Percentiles rank a stretch among this genome's conserved stretches.
phyloP scores from a whole-genome alignment of 1,284 basidiomycete species.

The Sanghuangporus weigelae region DNA sequence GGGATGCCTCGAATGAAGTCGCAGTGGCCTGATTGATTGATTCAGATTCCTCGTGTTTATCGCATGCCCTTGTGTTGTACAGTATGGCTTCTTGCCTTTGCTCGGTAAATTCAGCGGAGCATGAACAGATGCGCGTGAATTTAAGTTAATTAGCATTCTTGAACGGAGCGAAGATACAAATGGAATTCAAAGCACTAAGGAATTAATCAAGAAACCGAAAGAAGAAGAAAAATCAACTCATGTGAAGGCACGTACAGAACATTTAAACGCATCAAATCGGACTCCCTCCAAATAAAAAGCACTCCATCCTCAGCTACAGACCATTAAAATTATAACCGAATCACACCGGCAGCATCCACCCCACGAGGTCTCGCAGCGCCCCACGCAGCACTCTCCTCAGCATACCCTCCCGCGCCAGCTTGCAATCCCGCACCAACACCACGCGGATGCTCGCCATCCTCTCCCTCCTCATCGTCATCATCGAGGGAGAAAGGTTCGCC shows the following conservation, averaged over 20 bases:
- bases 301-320: neutral
- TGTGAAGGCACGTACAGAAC: neutral
- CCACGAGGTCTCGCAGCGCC: constrained; percentile 20
- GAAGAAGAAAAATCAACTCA: neutral
- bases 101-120: too few species aligned
- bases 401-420: constrained; percentile 1
- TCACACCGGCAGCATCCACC: constrained; percentile 29
- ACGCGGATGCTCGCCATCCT: neutral
- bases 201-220: neutral
- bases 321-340: constrained; percentile 26
- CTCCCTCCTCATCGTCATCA: constrained; percentile 16
- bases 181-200: neutral
- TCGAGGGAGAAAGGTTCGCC: constrained; percentile 20
- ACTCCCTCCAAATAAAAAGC: neutral
- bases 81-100: too few species aligned
- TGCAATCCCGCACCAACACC: neutral
- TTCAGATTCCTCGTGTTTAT: neutral
- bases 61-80: too few species aligned
- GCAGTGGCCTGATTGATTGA: neutral
- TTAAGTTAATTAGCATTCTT: neutral
- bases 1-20: neutral
- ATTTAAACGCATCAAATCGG: neutral
- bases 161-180: neutral
- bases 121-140: too few species aligned
- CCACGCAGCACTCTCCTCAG: constrained; percentile 17